Base-by-base conservation (phyloP, 164 flowering plant genomes). In the Pachysandra terminalis region DNA sequence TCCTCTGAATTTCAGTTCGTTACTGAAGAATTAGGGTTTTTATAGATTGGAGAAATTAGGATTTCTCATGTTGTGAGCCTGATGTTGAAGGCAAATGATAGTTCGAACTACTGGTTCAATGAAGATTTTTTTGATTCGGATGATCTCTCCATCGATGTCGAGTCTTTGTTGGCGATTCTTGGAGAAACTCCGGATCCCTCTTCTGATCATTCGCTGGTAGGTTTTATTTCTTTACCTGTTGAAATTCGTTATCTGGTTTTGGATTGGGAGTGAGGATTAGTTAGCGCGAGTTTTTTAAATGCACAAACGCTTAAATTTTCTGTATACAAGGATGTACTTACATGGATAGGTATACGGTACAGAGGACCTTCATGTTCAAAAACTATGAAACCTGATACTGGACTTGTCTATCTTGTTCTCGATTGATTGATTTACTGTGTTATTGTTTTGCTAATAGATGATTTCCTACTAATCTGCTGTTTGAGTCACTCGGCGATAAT, bases 61-160 rank as follows among this genome's bases (percentile, higher is more conserved):
- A 61, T 56, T 6, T 54, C 57, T 25, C 41, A 74, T 65, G 72
- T 22, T 32, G 28, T 57, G 19, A n/a, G 56, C 48, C 53, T 55
- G 69, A 78, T 78, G 78, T 71, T 78, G 73, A 64, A 61, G 63
- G 35, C 81, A 7, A 74, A 71, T 28, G 77, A 67, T 51, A 65
- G 62, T 51, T 57, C 65, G 23, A 57, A 57, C 26, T 49, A 23
- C 8, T 56, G 58, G 70, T 41, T 52, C 3, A 61, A 19, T 19
- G 63, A 24, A 19, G 64, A 25, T 53, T 40, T 56, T 19, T n/a
- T 21, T 6, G 32, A 65, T 22, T 55, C 59, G 55, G 80, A 71
- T 17, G 54, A 69, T 27, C 16, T 32, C 35, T 65, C 73, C 6
- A 74, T 78, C 21, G 75, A 72, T 40, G 5, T 67, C 3, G 81